phyloP scores from a whole-genome alignment of 345 rosid species.

The Balakata baccata region DNA sequence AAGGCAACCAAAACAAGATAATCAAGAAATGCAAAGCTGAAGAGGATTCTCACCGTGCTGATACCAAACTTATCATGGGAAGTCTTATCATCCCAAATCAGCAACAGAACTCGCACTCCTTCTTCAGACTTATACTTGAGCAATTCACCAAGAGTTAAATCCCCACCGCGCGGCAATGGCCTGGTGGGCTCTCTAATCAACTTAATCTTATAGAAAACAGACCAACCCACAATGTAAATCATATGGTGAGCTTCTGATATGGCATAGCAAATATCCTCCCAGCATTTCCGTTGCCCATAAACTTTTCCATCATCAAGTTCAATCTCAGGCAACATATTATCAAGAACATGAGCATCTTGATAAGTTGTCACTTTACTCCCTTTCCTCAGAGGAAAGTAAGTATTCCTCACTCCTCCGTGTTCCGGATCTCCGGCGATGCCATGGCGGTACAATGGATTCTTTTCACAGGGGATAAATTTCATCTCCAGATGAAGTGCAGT shows the following conservation, averaged over 20 bases:
- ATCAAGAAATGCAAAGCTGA: neutral
- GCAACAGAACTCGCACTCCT: slow-evolving; percentile 81
- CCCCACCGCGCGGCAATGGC: slow-evolving; percentile 63
- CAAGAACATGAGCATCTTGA: slow-evolving; percentile 82
- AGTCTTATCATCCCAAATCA: slow-evolving; percentile 93
- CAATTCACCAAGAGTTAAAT: slow-evolving; percentile 81
- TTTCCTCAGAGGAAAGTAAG: slow-evolving; percentile 81
- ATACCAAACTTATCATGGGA: slow-evolving; percentile 69
- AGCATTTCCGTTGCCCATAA: slow-evolving; percentile 55
- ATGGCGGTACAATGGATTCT: slow-evolving; percentile 40
- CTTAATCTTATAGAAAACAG: slow-evolving; percentile 74
- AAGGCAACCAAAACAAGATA: neutral
- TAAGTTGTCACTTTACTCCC: slow-evolving; percentile 65
- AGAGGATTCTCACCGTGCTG: slow-evolving; percentile 45
- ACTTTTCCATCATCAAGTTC: slow-evolving; percentile 44
- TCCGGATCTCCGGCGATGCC: slow-evolving; percentile 71
- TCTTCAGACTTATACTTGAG: slow-evolving; percentile 90
- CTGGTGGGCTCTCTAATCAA: slow-evolving; percentile 70
- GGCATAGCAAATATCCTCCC: slow-evolving; percentile 94
- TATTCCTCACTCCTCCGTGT: slow-evolving; percentile 49
- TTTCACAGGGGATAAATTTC: slow-evolving; percentile 64
- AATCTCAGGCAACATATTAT: slow-evolving; percentile 43
- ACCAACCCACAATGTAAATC: slow-evolving; percentile 90
- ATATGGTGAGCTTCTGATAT: slow-evolving; percentile 92
- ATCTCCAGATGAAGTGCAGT: slow-evolving; percentile 51